Evolutionary conservation across 371 early-diverging fungal species (phyloP), one percentile per base, ranked within the genome.

Genomic region (Chytridium lagenaria): DNA sequence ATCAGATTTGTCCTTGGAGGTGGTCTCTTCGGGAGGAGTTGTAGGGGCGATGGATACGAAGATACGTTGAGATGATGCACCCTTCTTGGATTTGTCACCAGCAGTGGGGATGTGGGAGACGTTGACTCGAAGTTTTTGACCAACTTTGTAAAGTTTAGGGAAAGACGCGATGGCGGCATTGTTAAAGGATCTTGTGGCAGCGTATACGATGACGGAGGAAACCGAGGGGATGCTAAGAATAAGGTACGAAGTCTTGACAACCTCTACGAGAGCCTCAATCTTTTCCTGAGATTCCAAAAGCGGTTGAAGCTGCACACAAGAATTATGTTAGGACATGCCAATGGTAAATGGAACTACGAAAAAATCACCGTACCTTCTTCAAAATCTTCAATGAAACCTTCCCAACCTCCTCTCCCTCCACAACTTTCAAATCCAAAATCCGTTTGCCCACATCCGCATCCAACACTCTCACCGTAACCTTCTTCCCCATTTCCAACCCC

Each of bases 201-300:
- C 87, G 78, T 85, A 92, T 0, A 84, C 88, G 64, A 92, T 78
- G 38, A 72, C 67, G 70, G 89, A 77, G 69, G 79, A 79, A 51
- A 84, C 69, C 36, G 78, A 69, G 0, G 93, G 91, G 68, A 92
- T 55, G 1, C 88, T 83, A 2, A 91, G 69, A n/a, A 93, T 86
- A n/a, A 89, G 67, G 71, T 91, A 92, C 74, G 90, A 87, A 38
- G 90, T 86, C 80, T 93, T 92, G 71, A 92, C 85, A 16, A 91
- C 74, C 70, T 91, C 89, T 37, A 93, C 84, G n/a, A 83, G 77
- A 26, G 87, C 82, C 26, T 89, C 90, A 10, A 88, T 72, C n/a
- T 59, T 23, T 19, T 73, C 73, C 12, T 73, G 67, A 2, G 61
- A 30, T 7, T 28, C 23, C 30, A 61, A 31, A 3, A 34, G 34